These are phyloP conservation scores for Rhodotorula toruloides DNA, from an alignment of 768 basidiomycete species.

Conservation along the genomic window DNA sequence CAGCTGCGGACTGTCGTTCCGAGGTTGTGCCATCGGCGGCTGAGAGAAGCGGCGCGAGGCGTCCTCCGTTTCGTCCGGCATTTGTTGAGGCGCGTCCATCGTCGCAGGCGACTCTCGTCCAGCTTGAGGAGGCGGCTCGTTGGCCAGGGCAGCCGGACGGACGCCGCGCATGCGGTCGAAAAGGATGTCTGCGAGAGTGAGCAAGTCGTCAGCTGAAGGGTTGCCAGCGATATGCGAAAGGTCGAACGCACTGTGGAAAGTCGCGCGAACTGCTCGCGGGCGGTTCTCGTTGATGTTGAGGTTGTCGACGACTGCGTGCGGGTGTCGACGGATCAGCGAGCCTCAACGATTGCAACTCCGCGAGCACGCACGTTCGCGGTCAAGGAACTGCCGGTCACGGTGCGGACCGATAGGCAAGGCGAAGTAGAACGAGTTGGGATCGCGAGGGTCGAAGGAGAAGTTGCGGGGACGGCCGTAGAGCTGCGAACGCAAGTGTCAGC, in stretches of 20 bases:
- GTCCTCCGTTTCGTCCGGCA: slow-evolving; percentile 10
- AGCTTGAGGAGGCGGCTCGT: not conserved
- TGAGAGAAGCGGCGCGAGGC: slow-evolving; percentile 6
- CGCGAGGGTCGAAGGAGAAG: slow-evolving; percentile 85
- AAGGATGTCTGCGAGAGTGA: slow-evolving; percentile 25
- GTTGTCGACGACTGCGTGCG: slow-evolving; percentile 27
- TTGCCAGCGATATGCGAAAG: not conserved
- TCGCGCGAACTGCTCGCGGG: slow-evolving; percentile 33
- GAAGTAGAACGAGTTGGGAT: slow-evolving; percentile 80
- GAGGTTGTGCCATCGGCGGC: not conserved
- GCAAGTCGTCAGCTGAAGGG: not conserved
- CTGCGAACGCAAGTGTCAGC: slow-evolving; percentile 66
- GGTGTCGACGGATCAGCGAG: not conserved
- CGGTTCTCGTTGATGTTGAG: slow-evolving; percentile 35
- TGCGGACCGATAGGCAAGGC: slow-evolving; percentile 81
- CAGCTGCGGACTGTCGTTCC: slow-evolving; percentile 7
- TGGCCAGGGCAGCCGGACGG: slow-evolving; percentile 1
- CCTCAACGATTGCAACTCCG: too few relatives aligned
- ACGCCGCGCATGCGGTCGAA: slow-evolving; percentile 39
- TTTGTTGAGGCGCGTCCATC: slow-evolving; percentile 9
- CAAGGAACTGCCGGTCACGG: slow-evolving; percentile 81
- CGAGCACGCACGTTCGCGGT: slow-evolving; percentile 63
- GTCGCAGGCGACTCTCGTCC: not conserved
- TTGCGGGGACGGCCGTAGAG: slow-evolving; percentile 80
- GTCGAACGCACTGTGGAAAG: slow-evolving; percentile 32